phyloP scores from a whole-genome alignment of 129 eudicot species.

The Flaveria linearis region DNA sequence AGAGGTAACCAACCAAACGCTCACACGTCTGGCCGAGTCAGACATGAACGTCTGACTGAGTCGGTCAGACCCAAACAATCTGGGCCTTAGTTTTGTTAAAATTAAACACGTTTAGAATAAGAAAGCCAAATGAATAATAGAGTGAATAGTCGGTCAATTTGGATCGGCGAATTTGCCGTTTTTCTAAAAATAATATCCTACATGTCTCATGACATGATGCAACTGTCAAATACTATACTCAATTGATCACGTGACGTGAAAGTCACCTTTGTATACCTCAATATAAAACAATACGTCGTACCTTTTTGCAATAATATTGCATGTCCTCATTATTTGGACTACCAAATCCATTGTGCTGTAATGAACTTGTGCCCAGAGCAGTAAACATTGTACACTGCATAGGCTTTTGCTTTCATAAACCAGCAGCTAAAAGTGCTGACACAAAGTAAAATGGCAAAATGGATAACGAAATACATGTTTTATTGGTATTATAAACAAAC shows the following conservation, averaged over 20 bases:
- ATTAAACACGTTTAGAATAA: neutral
- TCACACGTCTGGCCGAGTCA: too few species aligned
- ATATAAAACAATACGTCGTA: neutral
- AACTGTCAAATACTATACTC: constrained; percentile 3
- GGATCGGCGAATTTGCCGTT: neutral
- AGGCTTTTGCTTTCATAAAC: too few species aligned
- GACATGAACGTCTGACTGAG: too few species aligned
- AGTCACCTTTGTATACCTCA: neutral
- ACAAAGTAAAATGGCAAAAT: neutral
- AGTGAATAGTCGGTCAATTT: neutral
- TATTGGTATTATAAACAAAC: neutral
- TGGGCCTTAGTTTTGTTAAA: neutral
- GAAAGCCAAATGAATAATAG: neutral
- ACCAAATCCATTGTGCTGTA: neutral
- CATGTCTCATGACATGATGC: constrained; percentile 1
- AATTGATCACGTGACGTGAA: constrained; percentile 28
- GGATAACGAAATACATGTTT: neutral
- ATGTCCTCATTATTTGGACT: neutral
- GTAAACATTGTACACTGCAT: neutral
- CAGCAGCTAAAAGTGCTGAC: too few species aligned
- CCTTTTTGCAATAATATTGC: neutral
- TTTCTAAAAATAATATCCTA: neutral
- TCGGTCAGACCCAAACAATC: too few species aligned
- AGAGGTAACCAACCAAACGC: too few species aligned
- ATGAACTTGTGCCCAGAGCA: neutral